Evolutionary conservation across 2,329 filamentous ascomycete species (phyloP).

Genomic region (Torrubiellomyces zombiae): DNA sequence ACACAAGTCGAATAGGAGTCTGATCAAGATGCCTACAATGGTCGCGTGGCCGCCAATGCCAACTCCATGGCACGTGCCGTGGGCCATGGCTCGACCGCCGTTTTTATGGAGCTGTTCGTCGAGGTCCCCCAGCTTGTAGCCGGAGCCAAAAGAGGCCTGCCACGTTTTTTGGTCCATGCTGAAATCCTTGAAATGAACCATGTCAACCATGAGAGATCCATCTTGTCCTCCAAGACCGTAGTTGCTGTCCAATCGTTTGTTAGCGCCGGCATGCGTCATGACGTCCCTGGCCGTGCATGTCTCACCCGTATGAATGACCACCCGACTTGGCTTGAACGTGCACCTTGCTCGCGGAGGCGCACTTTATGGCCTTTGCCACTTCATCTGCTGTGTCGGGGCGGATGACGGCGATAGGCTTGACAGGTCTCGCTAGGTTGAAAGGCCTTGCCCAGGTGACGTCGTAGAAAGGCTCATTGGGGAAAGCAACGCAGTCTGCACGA

Average conservation of each 20-base stretch:
- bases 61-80: constrained; percentile 42
- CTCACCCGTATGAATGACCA: constrained; percentile 46
- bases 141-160: constrained; percentile 37
- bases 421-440: constrained; percentile 33
- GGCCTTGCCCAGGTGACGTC: constrained; percentile 31
- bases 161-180: constrained; percentile 33
- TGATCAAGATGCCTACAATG: constrained; percentile 33
- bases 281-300: not conserved
- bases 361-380: constrained; percentile 39
- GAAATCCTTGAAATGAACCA: constrained; percentile 35
- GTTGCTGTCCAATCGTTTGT: too few relatives aligned
- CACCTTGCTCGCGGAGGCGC: constrained; percentile 29
- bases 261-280: too few relatives aligned
- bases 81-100: constrained; percentile 39
- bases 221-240: constrained; percentile 31
- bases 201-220: constrained; percentile 35
- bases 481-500: constrained; percentile 28
- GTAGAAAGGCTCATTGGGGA: constrained; percentile 25
- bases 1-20: not conserved
- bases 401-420: constrained; percentile 38
- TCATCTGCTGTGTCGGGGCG: constrained; percentile 35
- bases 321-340: constrained; percentile 47
- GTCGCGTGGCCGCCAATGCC: constrained; percentile 43
- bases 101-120: constrained; percentile 30
- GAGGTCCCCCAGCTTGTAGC: constrained; percentile 33